Base-by-base conservation (phyloP, 768 basidiomycete species). In the Infundibulicybe gibba region DNA sequence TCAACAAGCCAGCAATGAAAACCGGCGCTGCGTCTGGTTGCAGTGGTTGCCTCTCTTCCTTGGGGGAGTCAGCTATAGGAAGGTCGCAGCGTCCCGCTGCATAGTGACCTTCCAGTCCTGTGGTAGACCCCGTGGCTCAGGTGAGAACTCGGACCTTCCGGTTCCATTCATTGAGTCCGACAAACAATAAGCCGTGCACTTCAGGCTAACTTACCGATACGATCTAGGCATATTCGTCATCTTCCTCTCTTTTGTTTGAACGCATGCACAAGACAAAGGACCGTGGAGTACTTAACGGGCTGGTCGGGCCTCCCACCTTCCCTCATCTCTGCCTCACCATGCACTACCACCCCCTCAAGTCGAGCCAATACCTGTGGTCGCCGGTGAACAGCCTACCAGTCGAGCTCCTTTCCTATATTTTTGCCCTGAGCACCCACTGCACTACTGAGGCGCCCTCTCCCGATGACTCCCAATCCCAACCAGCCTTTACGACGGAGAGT, bases 361-460 rank as follows among this genome's bases (percentile, higher is more conserved):
- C 19, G 35, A 1, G 31, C 17, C 3, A 14, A 9, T 19, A 34
- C 47, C 54, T 31, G 25, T 25, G 25, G 17, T 14, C 64, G 12
- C 66, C 71, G 3, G 70, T 79, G 44, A 54, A 65, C 52, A 60
- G 50, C 17, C 72, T 83, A 19, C 81, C 83, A 6, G 70, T 75
- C 31, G 81, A 83, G 61, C 68, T 82, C 5, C 67, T 83, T 21
- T 73, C 80, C 0, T 70, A 77, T 43, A 75, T 85, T 48, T 81
- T 85, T 55, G 52, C 61, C 12, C 65, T 83, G 41, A 72, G 66
- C n/a, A 67, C 69, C 1, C 71, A 74, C 47, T 55, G 61, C 31
- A 38, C 52, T 10, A 37, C 47, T 11, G 47, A 58, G 34, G 15
- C 43, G 31, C 50, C 54, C 12, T 56, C 61, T 15, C 49, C 49